Evolutionary conservation across 805 yeast species (phyloP).

Genomic region (Kluyveromyces nonfermentans): DNA sequence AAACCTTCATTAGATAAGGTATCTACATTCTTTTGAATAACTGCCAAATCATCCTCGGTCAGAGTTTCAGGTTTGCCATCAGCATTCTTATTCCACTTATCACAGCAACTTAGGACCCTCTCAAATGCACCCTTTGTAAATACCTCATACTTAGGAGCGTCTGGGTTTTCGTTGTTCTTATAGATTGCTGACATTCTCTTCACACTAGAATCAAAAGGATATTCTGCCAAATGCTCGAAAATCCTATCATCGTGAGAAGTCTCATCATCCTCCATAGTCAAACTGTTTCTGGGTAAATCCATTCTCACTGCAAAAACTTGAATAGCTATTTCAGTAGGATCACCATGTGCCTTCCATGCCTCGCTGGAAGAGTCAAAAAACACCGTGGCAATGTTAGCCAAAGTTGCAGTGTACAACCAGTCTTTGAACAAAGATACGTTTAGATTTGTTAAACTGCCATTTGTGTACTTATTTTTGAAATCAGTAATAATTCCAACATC

Average conservation of each 20-base stretch:
- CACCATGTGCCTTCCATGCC: constrained; percentile 75
- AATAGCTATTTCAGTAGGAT: constrained; percentile 83
- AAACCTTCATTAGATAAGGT: constrained; percentile 72
- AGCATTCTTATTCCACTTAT: constrained; percentile 42
- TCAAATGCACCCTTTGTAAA: constrained; percentile 90
- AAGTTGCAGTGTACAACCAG: constrained; percentile 59
- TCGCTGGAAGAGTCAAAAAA: constrained; percentile 36
- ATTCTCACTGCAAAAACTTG: constrained; percentile 65
- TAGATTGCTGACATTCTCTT: constrained; percentile 80
- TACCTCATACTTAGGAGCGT: constrained; percentile 43
- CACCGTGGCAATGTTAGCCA: constrained; percentile 73
- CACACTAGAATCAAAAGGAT: constrained; percentile 76
- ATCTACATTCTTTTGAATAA: constrained; percentile 48
- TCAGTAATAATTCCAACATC: constrained; percentile 23
- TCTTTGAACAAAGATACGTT: constrained; percentile 27
- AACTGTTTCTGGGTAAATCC: constrained; percentile 37
- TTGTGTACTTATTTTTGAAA: constrained; percentile 15
- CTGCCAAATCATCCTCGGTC: constrained; percentile 38
- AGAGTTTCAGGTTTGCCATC: constrained; percentile 48
- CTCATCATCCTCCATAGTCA: constrained; percentile 31
- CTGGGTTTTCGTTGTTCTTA: constrained; percentile 37
- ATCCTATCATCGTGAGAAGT: constrained; percentile 12
- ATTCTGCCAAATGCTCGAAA: constrained; percentile 51
- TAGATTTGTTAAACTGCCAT: constrained; percentile 12
- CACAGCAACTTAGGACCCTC: constrained; percentile 53